A percentile compares a stretch with the other conserved stretches of the same genome.
These are phyloP conservation scores for Iris pallida DNA, from an alignment of 116 monocot genomes.

Conservation along the genomic window DNA sequence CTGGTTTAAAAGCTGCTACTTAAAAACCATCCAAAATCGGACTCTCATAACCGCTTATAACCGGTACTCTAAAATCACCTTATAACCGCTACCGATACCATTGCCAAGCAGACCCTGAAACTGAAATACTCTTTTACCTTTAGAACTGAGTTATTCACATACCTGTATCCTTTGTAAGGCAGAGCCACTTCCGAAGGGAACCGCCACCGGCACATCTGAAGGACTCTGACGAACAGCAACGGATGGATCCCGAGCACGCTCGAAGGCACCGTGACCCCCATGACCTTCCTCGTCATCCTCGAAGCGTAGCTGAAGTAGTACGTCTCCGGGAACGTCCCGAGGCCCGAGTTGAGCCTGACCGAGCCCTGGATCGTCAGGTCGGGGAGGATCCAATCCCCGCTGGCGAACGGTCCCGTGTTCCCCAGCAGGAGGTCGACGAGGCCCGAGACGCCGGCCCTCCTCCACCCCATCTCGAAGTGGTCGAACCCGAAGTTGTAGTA, in stretches of 20 bases:
- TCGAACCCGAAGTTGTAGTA: constrained; percentile 96
- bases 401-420: constrained; percentile 70
- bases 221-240: constrained; percentile 59
- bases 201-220: constrained; percentile 83
- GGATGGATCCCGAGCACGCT: constrained; percentile 68
- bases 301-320: constrained; percentile 92
- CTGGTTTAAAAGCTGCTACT: no score
- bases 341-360: constrained; percentile 40
- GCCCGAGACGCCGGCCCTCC: constrained; percentile 56
- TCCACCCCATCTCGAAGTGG: constrained; percentile 73
- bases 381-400: constrained; percentile 87
- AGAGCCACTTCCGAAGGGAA: constrained; percentile 34
- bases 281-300: constrained; percentile 59
- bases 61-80: no score
- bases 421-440: constrained; percentile 64
- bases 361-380: constrained; percentile 86
- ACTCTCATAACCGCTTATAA: no score
- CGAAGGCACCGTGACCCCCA: constrained; percentile 71
- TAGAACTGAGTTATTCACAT: no score
- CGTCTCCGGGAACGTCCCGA: constrained; percentile 79
- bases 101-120: no score
- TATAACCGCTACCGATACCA: no score
- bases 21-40: no score
- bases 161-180: constrained; percentile 91
- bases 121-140: no score